Evolutionary conservation across 192 early-diverging fungal genomes (phyloP), one percentile per base, ranked within the genome.

Genomic region (Coemansia sp.): DNA sequence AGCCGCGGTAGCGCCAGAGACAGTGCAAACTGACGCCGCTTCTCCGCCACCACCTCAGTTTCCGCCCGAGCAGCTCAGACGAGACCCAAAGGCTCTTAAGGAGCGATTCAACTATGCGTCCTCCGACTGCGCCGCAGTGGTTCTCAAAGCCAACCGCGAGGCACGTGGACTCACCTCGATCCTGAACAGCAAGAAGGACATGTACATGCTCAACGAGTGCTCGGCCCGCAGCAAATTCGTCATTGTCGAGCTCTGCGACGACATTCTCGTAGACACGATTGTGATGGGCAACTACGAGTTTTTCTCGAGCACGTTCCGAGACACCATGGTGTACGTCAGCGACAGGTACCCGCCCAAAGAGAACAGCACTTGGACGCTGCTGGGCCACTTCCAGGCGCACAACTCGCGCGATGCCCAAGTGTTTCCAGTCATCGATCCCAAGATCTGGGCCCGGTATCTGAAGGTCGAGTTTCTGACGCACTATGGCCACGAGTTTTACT

Each of bases 101-200:
- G 92, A 94, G 59, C 81, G 91, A n/a, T 96, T 95, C 78, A 99
- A 99, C 75, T 95, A 92, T 67, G 97, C 97, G 3, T 95, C 93
- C 0, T 87, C 88, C 13, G 94, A 94, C 65, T 99, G 97, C 77
- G 97, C 94, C 0, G 94, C 95, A 8, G 87, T 91, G 18, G 89
- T 97, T 4, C 84, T 94, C 36, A 85, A 87, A 12, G 79, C 91
- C 11, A 98, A 95, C 79, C 87, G 84, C 18, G 95, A 92, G 56
- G 94, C 97, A 0, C 90, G 88, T 36, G 89, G 90, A 23, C 81
- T 92, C 13, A 88, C 86, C 2, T 80, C 93, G 0, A 94, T 99
- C 43, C 73, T 99, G 3, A 89, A 88, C 68, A 88, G 93, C 42
- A 92, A 87, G 79, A 97, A 97, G 69, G 97, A 99, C 83, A 83